These are phyloP conservation scores for Cicer cuneatum DNA, from an alignment of 306 rosid species.

Conservation along the genomic window DNA sequence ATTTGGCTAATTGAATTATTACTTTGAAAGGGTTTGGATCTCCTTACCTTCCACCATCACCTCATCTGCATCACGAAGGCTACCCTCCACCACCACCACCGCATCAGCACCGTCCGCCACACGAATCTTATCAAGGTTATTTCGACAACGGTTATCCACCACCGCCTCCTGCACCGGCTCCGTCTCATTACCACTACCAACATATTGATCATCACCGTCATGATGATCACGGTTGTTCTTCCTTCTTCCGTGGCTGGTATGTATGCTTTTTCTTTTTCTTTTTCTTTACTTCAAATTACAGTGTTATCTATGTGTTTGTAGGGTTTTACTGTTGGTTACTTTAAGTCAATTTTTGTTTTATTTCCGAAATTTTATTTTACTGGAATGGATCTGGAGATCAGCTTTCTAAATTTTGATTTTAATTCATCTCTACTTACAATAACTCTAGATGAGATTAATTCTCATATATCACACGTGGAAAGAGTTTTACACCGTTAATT, in stretches of 20 bases:
- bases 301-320: neutral
- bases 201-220: slow-evolving; percentile 53
- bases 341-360: too few relatives aligned
- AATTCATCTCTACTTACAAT: too few relatives aligned
- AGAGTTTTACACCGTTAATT: too few relatives aligned
- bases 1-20: too few relatives aligned
- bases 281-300: too few relatives aligned
- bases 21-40: slow-evolving; percentile 53
- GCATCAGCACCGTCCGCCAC: slow-evolving; percentile 44
- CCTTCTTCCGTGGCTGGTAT: slow-evolving; percentile 78
- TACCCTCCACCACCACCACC: slow-evolving; percentile 52
- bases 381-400: too few relatives aligned
- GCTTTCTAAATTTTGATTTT: too few relatives aligned
- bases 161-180: slow-evolving; percentile 52
- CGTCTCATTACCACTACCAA: slow-evolving; percentile 45
- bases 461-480: too few relatives aligned
- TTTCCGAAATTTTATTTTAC: too few relatives aligned
- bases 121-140: slow-evolving; percentile 80
- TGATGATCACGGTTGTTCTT: slow-evolving; percentile 52
- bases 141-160: slow-evolving; percentile 64
- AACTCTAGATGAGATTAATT: too few relatives aligned
- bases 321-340: too few relatives aligned
- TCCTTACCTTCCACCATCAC: slow-evolving; percentile 57
- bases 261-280: neutral
- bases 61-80: slow-evolving; percentile 51